Evolutionary conservation across 2,329 filamentous ascomycete species (phyloP), one percentile per base, ranked within the genome.

Genomic region (Xylariaceae sp.): DNA sequence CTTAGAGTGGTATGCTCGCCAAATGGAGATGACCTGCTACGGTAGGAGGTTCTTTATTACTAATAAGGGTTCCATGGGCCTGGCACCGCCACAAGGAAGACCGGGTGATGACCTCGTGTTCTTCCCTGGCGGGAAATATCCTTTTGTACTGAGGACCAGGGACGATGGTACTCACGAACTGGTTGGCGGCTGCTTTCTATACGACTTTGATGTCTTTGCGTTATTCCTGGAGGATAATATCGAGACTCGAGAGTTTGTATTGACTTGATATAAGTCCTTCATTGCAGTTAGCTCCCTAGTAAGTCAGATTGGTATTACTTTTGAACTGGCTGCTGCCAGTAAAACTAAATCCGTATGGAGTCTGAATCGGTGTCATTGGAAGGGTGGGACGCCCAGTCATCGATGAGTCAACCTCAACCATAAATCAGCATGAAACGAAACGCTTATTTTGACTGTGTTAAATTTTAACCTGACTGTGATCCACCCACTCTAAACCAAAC

Each of bases 101-200:
- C 23, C 37, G 12, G 50, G 53, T 2, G 56, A 61, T 18, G 42
- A 53, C 10, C 50, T 61, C 14, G 56, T 56, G 5, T 61, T 61
- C 37, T 29, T 56, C 5, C 59, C 59, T 2, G 59, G 59, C 14
- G 56, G 52, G 2, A 54, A 44, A 40, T 61, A 61, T 37, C 59
- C 59, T 16, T 61, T 56, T 14, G 44, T 59, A 7, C 20, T 61
- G 37, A 53, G 55, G 41, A 40, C 44, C n/a, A 56, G 21, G 21
- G 52, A 44, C 1, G 19, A 56, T 12, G 52, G 41, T 6, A 54
- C 52, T 6, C 49, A 56, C 42, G 50, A 61, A 18, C 29, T 61
- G n/a, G 20, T 61, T 4, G 59, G 59, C 3, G 59, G 56, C 19
- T 61, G 59, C 9, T 61, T 61, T 40, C 44, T 61, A 10, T 59